Evolutionary conservation across 768 basidiomycete genomes (phyloP).

Genomic region (Amylocystis lapponica): DNA sequence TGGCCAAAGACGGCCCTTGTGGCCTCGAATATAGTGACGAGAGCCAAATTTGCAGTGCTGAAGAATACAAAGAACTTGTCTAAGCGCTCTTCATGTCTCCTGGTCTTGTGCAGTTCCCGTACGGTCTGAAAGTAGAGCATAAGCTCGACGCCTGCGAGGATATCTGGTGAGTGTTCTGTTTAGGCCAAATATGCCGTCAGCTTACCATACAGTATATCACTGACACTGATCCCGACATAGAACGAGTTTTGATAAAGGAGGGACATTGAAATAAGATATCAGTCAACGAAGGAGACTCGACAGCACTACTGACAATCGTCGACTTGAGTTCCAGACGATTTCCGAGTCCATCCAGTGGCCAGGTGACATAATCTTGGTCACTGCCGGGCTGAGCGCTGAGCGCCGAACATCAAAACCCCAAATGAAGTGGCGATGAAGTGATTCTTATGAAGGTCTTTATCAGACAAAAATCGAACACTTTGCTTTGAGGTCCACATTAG

Average conservation of each 20-base stretch:
- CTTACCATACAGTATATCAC: conserved; percentile 25
- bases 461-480: too few relatives aligned
- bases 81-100: background rate
- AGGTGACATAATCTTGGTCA: too few relatives aligned
- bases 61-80: conserved; percentile 9
- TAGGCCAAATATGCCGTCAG: background rate
- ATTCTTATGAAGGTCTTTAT: too few relatives aligned
- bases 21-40: conserved; percentile 28
- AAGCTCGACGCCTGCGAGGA: conserved; percentile 19
- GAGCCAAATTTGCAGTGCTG: conserved; percentile 22
- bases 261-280: too few relatives aligned
- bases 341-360: too few relatives aligned
- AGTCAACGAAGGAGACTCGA: too few relatives aligned
- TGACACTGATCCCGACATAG: conserved; percentile 25
- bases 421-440: too few relatives aligned
- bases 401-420: too few relatives aligned
- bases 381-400: too few relatives aligned
- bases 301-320: too few relatives aligned
- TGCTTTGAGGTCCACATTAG: too few relatives aligned
- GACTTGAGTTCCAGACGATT: too few relatives aligned
- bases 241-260: conserved; percentile 16
- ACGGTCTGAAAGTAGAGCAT: conserved; percentile 21
- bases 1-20: conserved; percentile 27
- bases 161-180: background rate
- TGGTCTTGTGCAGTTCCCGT: conserved; percentile 10